Base-by-base conservation (phyloP, 441 rosid species). In the Gossypium davidsonii region DNA sequence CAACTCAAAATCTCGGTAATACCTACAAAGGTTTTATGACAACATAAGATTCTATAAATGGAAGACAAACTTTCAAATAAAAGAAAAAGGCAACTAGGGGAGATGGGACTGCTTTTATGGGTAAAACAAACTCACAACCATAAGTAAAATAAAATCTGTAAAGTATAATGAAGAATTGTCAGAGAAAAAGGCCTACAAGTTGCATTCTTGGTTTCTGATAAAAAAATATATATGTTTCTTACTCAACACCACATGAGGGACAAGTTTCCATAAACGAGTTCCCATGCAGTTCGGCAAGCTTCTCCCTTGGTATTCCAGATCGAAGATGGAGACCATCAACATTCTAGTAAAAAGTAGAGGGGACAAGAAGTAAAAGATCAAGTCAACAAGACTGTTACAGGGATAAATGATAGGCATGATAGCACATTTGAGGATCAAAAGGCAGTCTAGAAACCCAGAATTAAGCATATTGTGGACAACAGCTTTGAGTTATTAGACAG, bases 281-380 rank as follows among this genome's bases (percentile, higher is more conserved):
- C 67, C 99, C 97, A 78, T 94, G 98, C 80, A 92, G 81, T 76
- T 94, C 98, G 48, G 97, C 86, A 78, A 94, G 93, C 81, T 94
- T 94, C 81, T 90, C 94, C 85, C 99, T 89, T 61, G 99, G 97
- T 59, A 94, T 92, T 76, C 98, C 98, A 78, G 99, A 94, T 59
- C 99, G 94, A 77, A 92, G 96, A 82, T 94, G 99, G 71, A 94
- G 91, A 69, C 99, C 96, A 15, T 94, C 98, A 56, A 94, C 90
- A 81, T 94, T 94, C 99, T 94, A 71, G 72, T 55, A 70, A 71
- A 73, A 55, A 62, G 25, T 25, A 44, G 15, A 61, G 34, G 42
- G 55, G 34, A 42, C 46, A 11, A 18, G 34, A 17, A 71, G 62
- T 70, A 77, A 49, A 56, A 59, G 59, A 56, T 25, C 55, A 59